Base-by-base conservation (phyloP, 2,329 filamentous ascomycete genomes). In the Tolypocladium paradoxum region DNA sequence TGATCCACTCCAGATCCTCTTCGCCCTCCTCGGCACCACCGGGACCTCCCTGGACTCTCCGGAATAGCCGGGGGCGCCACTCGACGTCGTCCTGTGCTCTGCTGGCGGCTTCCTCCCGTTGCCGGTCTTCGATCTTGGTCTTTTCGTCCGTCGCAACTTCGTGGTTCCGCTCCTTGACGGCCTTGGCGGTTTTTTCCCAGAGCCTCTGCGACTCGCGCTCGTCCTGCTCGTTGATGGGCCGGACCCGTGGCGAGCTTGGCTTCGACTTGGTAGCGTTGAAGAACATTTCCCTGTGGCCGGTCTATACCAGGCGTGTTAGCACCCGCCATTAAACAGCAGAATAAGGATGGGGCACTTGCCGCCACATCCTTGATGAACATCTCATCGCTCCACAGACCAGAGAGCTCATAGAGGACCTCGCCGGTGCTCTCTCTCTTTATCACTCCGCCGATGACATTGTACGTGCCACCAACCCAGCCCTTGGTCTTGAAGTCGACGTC, bases 401-500 rank as follows among this genome's bases (percentile, higher is more conserved):
- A 95, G 7, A 99, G 76, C 68, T 99, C 93, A 64, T 84, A 97
- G n/a, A 96, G 76, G 7, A 85, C 73, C 68, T 96, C 91, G 35
- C 89, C 90, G 0, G 88, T 91, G 65, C 85, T 84, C 58, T 91
- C 89, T 60, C 91, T 89, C 70, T 87, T 95, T 72, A 99, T 95
- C 40, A 78, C 84, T 9, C 93, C 93, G 9, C 90, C 90, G 62
- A 99, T 96, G 37, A 90, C 90, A 65, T 99, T 96, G 71, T 99
- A 99, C 1, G 88, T 93, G 8, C 93, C 93, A 51, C 90, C 86
- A 58, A 99, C 92, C 81, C 95, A 99, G 6, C 93, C 93, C 71
- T 97, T 97, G 51, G 90, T 95, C 74, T 97, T 97, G 79, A 99
- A 99, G 60, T 99, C 93, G 56, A 99, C 84, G 66, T 99, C 92